Evolutionary conservation across 23 red algal species (phyloP).

Genomic region (Gracilaria caudata): DNA sequence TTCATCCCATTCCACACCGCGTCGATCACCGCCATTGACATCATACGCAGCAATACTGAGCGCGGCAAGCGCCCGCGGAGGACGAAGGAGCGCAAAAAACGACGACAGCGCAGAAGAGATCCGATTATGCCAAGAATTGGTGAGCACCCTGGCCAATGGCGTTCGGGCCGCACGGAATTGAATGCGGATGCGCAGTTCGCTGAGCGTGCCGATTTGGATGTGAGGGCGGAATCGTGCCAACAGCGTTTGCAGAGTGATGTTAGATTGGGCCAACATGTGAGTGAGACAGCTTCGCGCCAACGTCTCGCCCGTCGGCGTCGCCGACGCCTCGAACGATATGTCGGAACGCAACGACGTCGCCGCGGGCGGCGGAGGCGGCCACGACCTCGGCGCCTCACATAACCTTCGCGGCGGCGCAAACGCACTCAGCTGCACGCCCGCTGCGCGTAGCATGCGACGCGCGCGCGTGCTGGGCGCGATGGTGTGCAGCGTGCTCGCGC

Average conservation of each 20-base stretch:
- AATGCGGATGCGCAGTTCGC: neutral
- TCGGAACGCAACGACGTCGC: neutral
- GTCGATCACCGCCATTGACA: constrained; percentile 68
- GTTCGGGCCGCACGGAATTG: neutral
- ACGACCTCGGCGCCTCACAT: neutral
- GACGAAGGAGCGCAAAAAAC: constrained; percentile 21
- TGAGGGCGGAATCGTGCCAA: neutral
- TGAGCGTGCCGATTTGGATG: neutral
- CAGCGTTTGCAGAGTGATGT: neutral
- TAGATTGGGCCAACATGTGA: neutral
- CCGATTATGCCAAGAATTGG: constrained; percentile 16
- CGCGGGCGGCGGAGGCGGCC: constrained; percentile 10
- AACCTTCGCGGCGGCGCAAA: neutral
- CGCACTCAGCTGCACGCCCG: neutral
- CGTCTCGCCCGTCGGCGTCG: neutral
- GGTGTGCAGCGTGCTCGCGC: neutral
- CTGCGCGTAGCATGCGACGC: neutral
- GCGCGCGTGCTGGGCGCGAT: neutral
- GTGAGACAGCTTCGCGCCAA: constrained; percentile 8
- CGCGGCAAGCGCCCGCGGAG: constrained; percentile 31
- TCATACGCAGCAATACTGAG: constrained; percentile 75
- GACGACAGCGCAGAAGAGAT: constrained; percentile 11
- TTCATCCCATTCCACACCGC: constrained; percentile 80
- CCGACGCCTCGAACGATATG: neutral
- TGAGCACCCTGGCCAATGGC: neutral